Percentiles rank a stretch among this genome's conserved stretches.
Evolutionary conservation across 805 yeast genomes (phyloP).

Genomic region (Saccharomycopsis schoenii): DNA sequence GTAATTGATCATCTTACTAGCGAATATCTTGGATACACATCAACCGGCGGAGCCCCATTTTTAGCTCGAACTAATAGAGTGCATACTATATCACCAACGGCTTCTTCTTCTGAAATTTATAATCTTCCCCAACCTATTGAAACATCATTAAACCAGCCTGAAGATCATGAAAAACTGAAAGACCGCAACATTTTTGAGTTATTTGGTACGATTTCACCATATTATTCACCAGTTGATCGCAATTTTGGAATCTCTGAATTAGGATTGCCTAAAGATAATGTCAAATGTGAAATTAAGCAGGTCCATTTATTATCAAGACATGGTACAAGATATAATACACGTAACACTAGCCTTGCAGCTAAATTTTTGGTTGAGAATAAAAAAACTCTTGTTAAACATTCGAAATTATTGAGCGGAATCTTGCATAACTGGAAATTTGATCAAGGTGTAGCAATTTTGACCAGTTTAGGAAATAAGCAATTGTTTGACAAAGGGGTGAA

Average conservation of each 20-base stretch:
- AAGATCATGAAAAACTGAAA: conserved; percentile 11
- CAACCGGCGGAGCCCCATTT: conserved; percentile 18
- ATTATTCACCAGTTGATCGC: conserved; percentile 15
- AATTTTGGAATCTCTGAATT: conserved; percentile 21
- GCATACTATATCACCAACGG: conserved; percentile 12
- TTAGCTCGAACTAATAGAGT: conserved; percentile 13
- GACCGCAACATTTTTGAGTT: conserved; percentile 18
- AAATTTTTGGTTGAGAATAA: conserved; percentile 24
- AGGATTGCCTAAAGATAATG: conserved; percentile 19
- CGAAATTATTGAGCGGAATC: conserved; percentile 16
- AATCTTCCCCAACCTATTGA: conserved; percentile 18
- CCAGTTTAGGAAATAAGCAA: conserved; percentile 20
- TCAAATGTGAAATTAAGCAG: conserved; percentile 46
- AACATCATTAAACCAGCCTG: conserved; percentile 16
- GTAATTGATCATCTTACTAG: neutral
- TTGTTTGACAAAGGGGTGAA: conserved; percentile 20
- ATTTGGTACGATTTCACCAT: conserved; percentile 20
- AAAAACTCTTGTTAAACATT: conserved; percentile 3
- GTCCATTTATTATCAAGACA: conserved; percentile 68
- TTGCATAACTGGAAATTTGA: conserved; percentile 33
- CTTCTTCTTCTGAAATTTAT: neutral
- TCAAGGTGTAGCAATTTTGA: conserved; percentile 18
- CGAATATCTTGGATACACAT: conserved; percentile 14
- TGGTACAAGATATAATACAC: conserved; percentile 68
- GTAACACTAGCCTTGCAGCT: conserved; percentile 22